Evolutionary conservation across 345 rosid genomes (phyloP).

Genomic region (Gynandropsis gynandra): DNA sequence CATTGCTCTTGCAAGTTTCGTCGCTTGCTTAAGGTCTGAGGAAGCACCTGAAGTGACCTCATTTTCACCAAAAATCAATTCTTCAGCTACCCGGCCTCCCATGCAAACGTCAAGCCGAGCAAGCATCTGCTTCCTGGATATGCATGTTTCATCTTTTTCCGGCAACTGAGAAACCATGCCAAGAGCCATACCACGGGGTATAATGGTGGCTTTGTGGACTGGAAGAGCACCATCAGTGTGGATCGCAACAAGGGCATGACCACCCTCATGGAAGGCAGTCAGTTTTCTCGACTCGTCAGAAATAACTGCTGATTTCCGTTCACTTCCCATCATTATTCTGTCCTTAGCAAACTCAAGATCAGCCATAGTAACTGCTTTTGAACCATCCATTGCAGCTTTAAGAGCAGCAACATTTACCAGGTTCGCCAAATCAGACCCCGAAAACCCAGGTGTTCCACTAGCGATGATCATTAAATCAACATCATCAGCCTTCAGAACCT

Average conservation of each 20-base stretch:
- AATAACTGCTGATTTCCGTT: conserved; percentile 93
- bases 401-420: conserved; percentile 95
- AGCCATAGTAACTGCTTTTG: conserved; percentile 76
- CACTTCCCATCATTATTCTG: conserved; percentile 98
- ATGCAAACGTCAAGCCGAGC: conserved; percentile 72
- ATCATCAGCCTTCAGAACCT: conserved; percentile 66
- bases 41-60: conserved; percentile 75
- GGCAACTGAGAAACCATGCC: conserved; percentile 73
- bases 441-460: conserved; percentile 96
- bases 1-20: conserved; percentile 40
- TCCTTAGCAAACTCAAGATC: conserved; percentile 96
- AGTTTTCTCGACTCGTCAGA: conserved; percentile 94
- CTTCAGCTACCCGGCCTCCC: conserved; percentile 77
- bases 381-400: conserved; percentile 87
- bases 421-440: conserved; percentile 97
- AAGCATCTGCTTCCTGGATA: conserved; percentile 60
- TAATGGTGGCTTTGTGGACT: conserved; percentile 58
- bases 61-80: conserved; percentile 62
- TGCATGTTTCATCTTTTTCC: conserved; percentile 50
- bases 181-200: conserved; percentile 79
- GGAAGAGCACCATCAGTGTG: conserved; percentile 72
- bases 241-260: conserved; percentile 80
- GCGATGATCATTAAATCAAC: conserved; percentile 87
- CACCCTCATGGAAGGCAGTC: conserved; percentile 96
- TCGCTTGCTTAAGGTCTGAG: conserved; percentile 64